Evolutionary conservation across 495 filamentous ascomycete species (phyloP), one percentile per base, ranked within the genome.

Genomic region (Penicilliopsis zonata): DNA sequence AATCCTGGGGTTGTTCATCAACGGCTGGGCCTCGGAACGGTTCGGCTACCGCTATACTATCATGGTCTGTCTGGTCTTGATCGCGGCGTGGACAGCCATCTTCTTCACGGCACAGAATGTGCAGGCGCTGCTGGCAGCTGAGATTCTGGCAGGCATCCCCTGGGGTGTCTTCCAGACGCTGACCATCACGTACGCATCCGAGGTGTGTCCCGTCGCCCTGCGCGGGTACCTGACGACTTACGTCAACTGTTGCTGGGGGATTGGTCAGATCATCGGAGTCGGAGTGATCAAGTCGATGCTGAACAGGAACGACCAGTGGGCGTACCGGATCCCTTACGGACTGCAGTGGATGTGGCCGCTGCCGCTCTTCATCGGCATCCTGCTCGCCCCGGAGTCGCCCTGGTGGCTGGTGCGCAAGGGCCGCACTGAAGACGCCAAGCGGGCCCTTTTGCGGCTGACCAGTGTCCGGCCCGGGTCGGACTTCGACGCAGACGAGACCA

Each of bases 271-370:
- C 22, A 82, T 88, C 43, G 78, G 72, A 5, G 69, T 79, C 30
- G 80, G 78, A 12, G 80, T 85, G 31, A 76, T 88, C 42, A 75
- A 70, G 52, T 59, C 62, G 16, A 74, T 82, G 67, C 44, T 78
- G 29, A 51, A 59, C 28, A 59, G 72, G 8, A 28, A 55, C 2
- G 72, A 76, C 31, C 46, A 79, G 44, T 81, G 77, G 77, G 66
- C 73, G 2, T 82, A 81, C 49, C 63, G 74, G 9, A 73, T 77
- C 36, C 76, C 77, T 0, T 86, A 82, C 39, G 74, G 73, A 3
- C 48, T 86, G 5, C 83, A 90, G 54, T 90, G 83, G 82, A 80
- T 90, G 69, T 90, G 81, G 80, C 81, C 82, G 0, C 46, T 80
- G 3, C 82, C 82, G 2, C 63, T 90, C 4, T 70, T 80, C 34